Conservation (phyloP, 179 eudicot species). For the Actinidia chinensis region DNA sequence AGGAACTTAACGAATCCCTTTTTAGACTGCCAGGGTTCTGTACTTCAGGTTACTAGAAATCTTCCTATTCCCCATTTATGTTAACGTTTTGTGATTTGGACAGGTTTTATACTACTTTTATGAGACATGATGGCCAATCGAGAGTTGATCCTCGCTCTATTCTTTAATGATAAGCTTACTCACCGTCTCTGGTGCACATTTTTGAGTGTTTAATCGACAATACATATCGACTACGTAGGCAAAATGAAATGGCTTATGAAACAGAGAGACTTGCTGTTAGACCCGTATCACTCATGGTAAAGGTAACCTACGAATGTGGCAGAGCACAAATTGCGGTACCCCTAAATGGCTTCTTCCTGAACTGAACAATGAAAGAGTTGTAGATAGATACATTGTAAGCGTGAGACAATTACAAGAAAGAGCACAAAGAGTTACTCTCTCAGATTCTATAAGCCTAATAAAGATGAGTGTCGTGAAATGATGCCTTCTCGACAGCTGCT, state of each 20-base stretch:
- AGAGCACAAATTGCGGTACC: neutral
- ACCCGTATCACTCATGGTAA: neutral
- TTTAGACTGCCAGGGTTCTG: no score
- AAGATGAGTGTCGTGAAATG: slow-evolving; percentile 12
- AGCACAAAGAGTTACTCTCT: neutral
- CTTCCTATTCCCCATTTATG: no score
- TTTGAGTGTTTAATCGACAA: neutral
- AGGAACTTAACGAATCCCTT: no score
- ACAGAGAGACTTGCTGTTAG: neutral
- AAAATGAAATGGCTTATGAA: slow-evolving; percentile 1
- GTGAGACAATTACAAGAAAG: neutral
- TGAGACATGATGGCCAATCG: neutral
- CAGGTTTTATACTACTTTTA: neutral
- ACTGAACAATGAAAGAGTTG: neutral
- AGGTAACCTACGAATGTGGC: no score
- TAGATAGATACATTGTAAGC: neutral
- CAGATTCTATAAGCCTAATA: neutral
- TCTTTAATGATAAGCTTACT: slow-evolving; percentile 8
- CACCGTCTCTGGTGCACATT: neutral
- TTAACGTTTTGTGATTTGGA: neutral
- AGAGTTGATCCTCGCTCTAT: neutral
- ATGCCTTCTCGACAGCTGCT: slow-evolving; percentile 8
- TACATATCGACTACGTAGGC: neutral
- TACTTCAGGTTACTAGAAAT: no score
- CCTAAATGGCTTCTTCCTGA: neutral